phyloP scores from a whole-genome alignment of 208 protist genomes.

The Sergeia podlipaevii region DNA sequence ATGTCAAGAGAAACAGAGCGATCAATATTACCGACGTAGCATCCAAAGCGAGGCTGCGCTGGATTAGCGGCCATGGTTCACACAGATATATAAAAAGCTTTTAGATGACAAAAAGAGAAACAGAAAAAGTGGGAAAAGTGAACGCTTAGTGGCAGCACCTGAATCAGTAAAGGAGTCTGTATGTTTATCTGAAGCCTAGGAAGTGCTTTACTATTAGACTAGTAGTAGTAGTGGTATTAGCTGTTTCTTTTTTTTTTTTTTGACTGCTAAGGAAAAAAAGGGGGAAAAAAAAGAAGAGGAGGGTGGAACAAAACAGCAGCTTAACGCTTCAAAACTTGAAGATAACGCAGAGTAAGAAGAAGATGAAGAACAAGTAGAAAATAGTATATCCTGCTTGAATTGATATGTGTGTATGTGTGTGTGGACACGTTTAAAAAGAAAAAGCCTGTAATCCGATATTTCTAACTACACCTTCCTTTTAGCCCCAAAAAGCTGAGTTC shows the following conservation, averaged over 20 bases:
- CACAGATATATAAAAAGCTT: neutral
- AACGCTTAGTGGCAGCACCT: too few relatives aligned
- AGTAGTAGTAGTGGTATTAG: too few relatives aligned
- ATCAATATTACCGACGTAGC: constrained; percentile 88
- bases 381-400: neutral
- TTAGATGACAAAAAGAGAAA: too few relatives aligned
- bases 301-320: constrained; percentile 2
- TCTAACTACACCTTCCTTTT: too few relatives aligned
- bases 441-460: too few relatives aligned
- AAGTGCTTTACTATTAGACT: neutral
- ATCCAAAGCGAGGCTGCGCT: constrained; percentile 61
- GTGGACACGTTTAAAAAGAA: neutral
- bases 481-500: too few relatives aligned
- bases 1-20: constrained; percentile 70
- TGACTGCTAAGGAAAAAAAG: neutral
- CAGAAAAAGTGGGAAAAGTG: too few relatives aligned
- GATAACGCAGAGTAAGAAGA: too few relatives aligned
- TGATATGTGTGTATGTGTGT: neutral
- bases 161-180: neutral
- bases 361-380: too few relatives aligned
- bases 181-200: neutral
- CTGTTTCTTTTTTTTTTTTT: constrained; percentile 7
- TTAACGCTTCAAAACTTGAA: too few relatives aligned
- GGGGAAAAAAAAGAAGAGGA: constrained; percentile 11
- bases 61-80: constrained; percentile 20